phyloP scores from a whole-genome alignment of 192 early-diverging fungal genomes.

The Coemansia sp. region DNA sequence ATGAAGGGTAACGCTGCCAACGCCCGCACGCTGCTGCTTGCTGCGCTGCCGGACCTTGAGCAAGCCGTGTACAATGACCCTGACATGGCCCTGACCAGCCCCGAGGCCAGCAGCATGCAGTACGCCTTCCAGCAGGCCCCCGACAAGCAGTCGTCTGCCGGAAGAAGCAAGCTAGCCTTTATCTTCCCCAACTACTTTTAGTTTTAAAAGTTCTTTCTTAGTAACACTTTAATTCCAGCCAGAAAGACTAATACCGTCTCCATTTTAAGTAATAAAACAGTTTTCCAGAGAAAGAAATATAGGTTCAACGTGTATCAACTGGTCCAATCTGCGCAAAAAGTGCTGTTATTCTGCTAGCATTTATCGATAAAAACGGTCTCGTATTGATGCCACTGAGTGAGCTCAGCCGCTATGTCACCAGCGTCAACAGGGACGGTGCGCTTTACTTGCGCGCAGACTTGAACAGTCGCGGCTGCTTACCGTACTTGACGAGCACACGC shows the following conservation, averaged over 20 bases:
- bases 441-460: constrained; percentile 31
- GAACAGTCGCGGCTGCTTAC: constrained; percentile 49
- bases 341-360: no score
- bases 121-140: constrained; percentile 81
- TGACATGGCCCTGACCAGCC: constrained; percentile 54
- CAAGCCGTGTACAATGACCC: constrained; percentile 56
- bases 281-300: no score
- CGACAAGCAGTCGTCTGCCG: constrained; percentile 67
- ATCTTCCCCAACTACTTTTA: constrained; percentile 78
- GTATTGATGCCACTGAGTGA: no score
- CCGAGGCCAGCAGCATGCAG: constrained; percentile 78
- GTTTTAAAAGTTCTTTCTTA: no score
- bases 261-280: no score
- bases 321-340: no score
- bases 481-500: constrained; percentile 76
- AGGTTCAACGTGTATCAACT: no score
- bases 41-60: constrained; percentile 74
- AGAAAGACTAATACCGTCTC: no score
- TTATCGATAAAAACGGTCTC: no score
- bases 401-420: no score
- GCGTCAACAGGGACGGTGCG: no score
- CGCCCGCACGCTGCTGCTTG: constrained; percentile 74
- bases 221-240: no score
- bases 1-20: constrained; percentile 80
- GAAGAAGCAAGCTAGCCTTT: constrained; percentile 76